Evolutionary conservation across 1,284 basidiomycete genomes (phyloP).

Genomic region (Rhizoctonia solani): DNA sequence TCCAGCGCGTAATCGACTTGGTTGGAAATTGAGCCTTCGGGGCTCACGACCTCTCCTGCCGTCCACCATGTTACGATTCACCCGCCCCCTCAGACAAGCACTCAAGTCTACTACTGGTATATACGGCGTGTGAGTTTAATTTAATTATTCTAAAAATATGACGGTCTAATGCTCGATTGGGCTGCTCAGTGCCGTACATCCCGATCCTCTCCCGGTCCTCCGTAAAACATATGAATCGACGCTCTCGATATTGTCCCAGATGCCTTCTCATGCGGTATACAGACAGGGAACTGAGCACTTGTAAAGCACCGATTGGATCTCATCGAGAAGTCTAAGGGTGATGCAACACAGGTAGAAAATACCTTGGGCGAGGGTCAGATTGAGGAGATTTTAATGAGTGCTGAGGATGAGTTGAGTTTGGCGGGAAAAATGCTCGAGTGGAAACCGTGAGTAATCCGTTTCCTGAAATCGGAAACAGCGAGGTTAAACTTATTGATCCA

Average conservation of each 20-base stretch:
- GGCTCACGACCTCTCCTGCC: no score
- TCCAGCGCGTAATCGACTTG: conserved; percentile 9
- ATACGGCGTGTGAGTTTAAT: conserved; percentile 52
- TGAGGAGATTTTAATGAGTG: conserved; percentile 83
- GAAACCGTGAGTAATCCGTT: conserved; percentile 79
- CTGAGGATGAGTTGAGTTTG: conserved; percentile 79
- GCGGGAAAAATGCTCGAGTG: conserved; percentile 88
- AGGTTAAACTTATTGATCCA: conserved; percentile 45
- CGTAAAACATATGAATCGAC: conserved; percentile 78
- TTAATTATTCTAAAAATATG: neutral
- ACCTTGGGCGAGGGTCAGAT: conserved; percentile 78
- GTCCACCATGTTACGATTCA: conserved; percentile 71
- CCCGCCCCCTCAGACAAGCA: conserved; percentile 67
- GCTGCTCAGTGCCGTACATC: conserved; percentile 53
- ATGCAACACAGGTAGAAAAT: conserved; percentile 70
- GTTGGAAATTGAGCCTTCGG: conserved; percentile 20
- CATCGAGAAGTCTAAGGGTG: conserved; percentile 64
- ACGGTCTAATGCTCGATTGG: neutral
- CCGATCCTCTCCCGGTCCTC: conserved; percentile 78
- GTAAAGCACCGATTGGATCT: conserved; percentile 81
- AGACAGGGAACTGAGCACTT: conserved; percentile 88
- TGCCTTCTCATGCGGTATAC: conserved; percentile 70
- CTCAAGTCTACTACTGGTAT: conserved; percentile 82
- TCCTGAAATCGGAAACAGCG: neutral
- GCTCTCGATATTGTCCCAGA: conserved; percentile 76